Percentiles rank a stretch among this genome's conserved stretches.
phyloP scores from a whole-genome alignment of 2,329 filamentous ascomycete genomes.

The Calonectria multiphialidica region DNA sequence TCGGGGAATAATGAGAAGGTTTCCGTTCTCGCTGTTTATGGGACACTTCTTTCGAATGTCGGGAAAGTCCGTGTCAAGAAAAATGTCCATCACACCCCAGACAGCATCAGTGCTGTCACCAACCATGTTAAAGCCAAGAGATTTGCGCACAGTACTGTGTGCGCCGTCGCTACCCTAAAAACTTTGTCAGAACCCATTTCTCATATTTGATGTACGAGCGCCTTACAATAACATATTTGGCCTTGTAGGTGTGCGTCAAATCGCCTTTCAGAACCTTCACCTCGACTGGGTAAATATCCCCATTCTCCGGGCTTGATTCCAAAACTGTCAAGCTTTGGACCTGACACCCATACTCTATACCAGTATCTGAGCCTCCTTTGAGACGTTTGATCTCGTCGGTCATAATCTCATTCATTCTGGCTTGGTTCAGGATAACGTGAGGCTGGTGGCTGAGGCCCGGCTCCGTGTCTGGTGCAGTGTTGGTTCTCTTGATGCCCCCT shows the following conservation, averaged over 20 bases:
- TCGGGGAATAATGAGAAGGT: constrained; percentile 71
- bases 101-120: constrained; percentile 67
- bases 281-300: constrained; percentile 22
- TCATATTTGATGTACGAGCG: neutral
- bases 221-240: constrained; percentile 37
- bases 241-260: neutral
- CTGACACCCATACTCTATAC: constrained; percentile 30
- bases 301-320: neutral
- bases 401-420: constrained; percentile 31
- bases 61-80: constrained; percentile 67
- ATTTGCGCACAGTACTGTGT: constrained; percentile 62
- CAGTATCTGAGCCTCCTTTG: neutral
- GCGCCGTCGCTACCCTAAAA: constrained; percentile 28
- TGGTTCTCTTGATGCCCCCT: constrained; percentile 5
- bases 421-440: constrained; percentile 34
- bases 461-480: constrained; percentile 23
- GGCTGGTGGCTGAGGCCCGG: constrained; percentile 27
- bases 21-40: constrained; percentile 66
- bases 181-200: neutral
- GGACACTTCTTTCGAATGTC: constrained; percentile 68
- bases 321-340: constrained; percentile 28
- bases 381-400: constrained; percentile 19
- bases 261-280: constrained; percentile 17
- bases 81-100: constrained; percentile 50
- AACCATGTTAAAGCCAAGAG: constrained; percentile 67